Percentiles rank a stretch among this genome's conserved stretches.
phyloP scores from a whole-genome alignment of 345 rosid species.

The Pelargonium nanum region DNA sequence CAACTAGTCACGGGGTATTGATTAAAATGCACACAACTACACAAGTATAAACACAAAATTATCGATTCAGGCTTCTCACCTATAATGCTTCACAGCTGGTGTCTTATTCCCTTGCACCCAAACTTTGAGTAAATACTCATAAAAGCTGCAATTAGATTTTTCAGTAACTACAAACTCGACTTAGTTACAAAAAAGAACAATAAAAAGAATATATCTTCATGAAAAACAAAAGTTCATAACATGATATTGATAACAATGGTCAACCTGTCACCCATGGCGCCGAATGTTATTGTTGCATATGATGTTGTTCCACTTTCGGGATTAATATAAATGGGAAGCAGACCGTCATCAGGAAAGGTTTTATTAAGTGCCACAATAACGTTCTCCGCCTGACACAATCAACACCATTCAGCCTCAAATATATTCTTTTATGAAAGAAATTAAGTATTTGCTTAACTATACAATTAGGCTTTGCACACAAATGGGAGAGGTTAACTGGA shows the following conservation, averaged over 20 bases:
- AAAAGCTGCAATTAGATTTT: conserved; percentile 51
- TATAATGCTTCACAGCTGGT: conserved; percentile 53
- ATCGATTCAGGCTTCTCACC: conserved; percentile 33
- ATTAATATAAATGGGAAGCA: conserved; percentile 81
- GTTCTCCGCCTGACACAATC: conserved; percentile 60
- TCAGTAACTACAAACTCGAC: neutral
- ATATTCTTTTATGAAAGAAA: too few relatives aligned
- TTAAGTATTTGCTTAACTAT: neutral
- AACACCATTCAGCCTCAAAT: neutral
- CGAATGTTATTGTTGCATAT: conserved; percentile 73
- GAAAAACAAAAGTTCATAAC: neutral
- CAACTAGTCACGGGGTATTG: neutral
- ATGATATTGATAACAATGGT: neutral
- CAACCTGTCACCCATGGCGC: conserved; percentile 99
- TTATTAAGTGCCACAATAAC: conserved; percentile 60
- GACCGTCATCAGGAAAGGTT: conserved; percentile 83
- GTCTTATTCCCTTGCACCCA: conserved; percentile 97
- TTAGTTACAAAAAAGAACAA: conserved; percentile 3
- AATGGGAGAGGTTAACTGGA: neutral
- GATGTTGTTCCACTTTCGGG: conserved; percentile 51
- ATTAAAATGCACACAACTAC: neutral
- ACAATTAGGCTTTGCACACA: neutral
- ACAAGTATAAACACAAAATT: neutral
- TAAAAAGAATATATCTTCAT: neutral
- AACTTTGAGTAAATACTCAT: conserved; percentile 93